Conservation (phyloP, 306 rosid species). For the Vicia sativa region DNA sequence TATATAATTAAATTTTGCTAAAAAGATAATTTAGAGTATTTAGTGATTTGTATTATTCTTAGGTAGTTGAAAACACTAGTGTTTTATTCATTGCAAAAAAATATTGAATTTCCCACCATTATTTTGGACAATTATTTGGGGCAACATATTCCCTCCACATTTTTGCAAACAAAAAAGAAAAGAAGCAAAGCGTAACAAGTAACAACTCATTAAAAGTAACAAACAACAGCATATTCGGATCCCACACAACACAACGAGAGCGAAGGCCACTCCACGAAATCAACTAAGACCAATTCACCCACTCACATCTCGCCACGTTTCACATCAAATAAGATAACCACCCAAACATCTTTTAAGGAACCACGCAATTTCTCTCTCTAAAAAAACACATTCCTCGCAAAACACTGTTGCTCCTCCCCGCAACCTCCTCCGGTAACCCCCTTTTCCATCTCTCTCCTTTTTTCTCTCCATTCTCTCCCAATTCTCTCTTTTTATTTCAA, state of each 20-base stretch:
- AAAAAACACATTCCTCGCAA: background rate
- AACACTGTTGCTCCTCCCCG: conserved; percentile 19
- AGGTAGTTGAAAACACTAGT: too few relatives aligned
- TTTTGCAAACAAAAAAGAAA: too few relatives aligned
- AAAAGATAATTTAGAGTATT: too few relatives aligned
- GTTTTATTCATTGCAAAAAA: too few relatives aligned
- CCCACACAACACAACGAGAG: background rate
- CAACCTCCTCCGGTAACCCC: conserved; percentile 37
- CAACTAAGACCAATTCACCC: background rate
- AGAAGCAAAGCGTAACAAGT: background rate
- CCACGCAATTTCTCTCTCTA: conserved; percentile 27
- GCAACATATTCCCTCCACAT: background rate
- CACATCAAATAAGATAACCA: conserved; percentile 1
- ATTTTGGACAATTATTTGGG: background rate
- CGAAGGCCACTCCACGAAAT: background rate
- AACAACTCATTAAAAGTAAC: background rate
- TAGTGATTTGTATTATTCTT: too few relatives aligned
- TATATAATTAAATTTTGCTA: too few relatives aligned
- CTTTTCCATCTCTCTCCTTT: background rate
- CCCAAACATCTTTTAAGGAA: conserved; percentile 16
- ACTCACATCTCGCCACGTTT: background rate
- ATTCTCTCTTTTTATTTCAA: background rate
- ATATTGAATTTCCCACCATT: too few relatives aligned
- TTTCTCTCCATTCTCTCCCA: background rate
- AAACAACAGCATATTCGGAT: background rate